A percentile compares a stretch with the other conserved stretches of the same genome.
Evolutionary conservation across 129 eudicot species (phyloP).

Genomic region (Tanacetum coccineum): DNA sequence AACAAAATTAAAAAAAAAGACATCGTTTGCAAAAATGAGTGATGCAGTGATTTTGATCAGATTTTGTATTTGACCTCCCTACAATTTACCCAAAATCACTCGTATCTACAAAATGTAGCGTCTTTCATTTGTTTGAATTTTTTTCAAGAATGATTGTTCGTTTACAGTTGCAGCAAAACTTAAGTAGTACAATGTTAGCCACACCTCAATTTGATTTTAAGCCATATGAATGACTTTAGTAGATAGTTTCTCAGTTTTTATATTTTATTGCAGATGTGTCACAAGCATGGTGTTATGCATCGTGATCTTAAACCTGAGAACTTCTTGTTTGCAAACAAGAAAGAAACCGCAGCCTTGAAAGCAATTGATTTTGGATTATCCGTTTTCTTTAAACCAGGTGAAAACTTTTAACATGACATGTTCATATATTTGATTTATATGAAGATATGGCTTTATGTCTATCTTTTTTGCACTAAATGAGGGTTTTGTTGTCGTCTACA

Average conservation of each 20-base stretch:
- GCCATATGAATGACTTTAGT: not conserved
- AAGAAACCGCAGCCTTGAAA: conserved; percentile 29
- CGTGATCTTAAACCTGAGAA: conserved; percentile 34
- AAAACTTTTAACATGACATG: not conserved
- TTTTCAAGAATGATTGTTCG: conserved; percentile 14
- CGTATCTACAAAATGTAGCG: not conserved
- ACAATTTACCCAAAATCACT: not conserved
- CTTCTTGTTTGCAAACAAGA: conserved; percentile 27
- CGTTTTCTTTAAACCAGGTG: conserved; percentile 32
- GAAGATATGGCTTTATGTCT: not conserved
- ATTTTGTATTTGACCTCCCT: conserved; percentile 6
- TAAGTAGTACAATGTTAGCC: not conserved
- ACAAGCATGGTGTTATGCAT: conserved; percentile 31
- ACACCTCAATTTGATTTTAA: not conserved
- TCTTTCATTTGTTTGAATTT: not conserved
- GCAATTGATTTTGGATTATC: conserved; percentile 31
- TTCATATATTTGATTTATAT: not conserved
- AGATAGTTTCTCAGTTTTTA: not conserved
- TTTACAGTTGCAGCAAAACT: not conserved
- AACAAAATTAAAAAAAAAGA: not conserved
- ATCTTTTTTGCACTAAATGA: not conserved
- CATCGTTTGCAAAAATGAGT: not conserved
- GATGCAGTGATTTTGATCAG: not conserved
- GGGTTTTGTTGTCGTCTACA: not conserved
- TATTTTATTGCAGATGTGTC: conserved; percentile 21